Evolutionary conservation across 306 rosid genomes (phyloP).

Genomic region (Purshia tridentata): DNA sequence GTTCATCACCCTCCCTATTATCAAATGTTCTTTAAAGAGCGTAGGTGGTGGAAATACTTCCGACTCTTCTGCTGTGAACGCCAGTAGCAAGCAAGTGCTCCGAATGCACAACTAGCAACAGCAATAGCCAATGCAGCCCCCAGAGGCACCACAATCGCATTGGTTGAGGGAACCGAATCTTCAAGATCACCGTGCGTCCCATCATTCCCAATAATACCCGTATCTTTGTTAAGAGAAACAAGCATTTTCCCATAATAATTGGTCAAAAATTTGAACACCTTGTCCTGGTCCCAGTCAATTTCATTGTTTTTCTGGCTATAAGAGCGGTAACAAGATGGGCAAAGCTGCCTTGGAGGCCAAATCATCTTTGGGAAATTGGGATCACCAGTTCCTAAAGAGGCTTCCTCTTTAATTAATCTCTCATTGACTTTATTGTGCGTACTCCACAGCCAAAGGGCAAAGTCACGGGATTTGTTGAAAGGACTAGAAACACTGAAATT

Average conservation of each 20-base stretch:
- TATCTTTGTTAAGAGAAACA: conserved; percentile 57
- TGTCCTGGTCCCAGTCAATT: conserved; percentile 68
- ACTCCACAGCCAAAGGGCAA: conserved; percentile 87
- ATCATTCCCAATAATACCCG: conserved; percentile 34
- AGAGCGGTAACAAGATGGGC: conserved; percentile 58
- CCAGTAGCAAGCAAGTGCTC: conserved; percentile 99
- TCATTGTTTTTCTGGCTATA: conserved; percentile 38
- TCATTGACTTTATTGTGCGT: conserved; percentile 78
- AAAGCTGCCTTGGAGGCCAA: conserved; percentile 90
- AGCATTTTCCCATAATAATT: conserved; percentile 62
- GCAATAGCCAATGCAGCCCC: conserved; percentile 98
- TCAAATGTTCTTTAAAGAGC: conserved; percentile 93
- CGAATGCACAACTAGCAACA: conserved; percentile 95
- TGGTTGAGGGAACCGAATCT: conserved; percentile 55
- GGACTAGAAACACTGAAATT: conserved; percentile 66
- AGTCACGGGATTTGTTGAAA: conserved; percentile 76
- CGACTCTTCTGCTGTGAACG: conserved; percentile 98
- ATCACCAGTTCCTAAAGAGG: conserved; percentile 60
- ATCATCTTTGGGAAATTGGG: conserved; percentile 89
- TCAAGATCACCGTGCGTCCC: conserved; percentile 40
- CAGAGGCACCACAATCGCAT: conserved; percentile 78
- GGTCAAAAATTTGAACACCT: conserved; percentile 59
- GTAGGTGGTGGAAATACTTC: conserved; percentile 94
- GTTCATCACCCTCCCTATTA: conserved; percentile 85
- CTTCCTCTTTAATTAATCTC: conserved; percentile 80